Percentiles rank a stretch among this genome's conserved stretches.
These are phyloP conservation scores for Ophiocordyceps unilateralis DNA, from an alignment of 2,329 filamentous ascomycete genomes.

Conservation along the genomic window DNA sequence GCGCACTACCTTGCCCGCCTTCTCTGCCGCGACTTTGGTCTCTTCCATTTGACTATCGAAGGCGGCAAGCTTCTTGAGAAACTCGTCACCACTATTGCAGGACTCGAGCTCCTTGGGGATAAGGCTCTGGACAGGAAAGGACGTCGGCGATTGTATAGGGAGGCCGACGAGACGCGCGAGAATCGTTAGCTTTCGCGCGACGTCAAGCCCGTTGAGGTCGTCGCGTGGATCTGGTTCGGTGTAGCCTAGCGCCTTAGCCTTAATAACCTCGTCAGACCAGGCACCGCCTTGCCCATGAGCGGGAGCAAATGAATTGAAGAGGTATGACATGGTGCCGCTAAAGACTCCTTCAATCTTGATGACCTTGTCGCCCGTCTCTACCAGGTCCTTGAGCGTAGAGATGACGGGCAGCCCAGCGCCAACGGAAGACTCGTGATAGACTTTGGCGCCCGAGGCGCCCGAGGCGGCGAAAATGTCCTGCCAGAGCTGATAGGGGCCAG, in stretches of 20 bases:
- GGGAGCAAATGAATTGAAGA: slow-evolving; percentile 95
- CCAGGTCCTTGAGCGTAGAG: slow-evolving; percentile 83
- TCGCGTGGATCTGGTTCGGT: slow-evolving; percentile 79
- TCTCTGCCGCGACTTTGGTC: slow-evolving; percentile 69
- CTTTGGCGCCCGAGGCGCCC: slow-evolving; percentile 51
- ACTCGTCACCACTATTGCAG: slow-evolving; percentile 63
- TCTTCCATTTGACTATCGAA: slow-evolving; percentile 87
- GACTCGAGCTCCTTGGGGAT: slow-evolving; percentile 78
- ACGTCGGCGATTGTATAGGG: slow-evolving; percentile 63
- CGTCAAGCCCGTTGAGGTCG: slow-evolving; percentile 73
- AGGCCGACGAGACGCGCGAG: slow-evolving; percentile 74
- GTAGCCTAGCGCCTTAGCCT: slow-evolving; percentile 85
- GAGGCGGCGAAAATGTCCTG: slow-evolving; percentile 68
- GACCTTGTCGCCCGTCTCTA: slow-evolving; percentile 83
- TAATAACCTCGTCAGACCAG: slow-evolving; percentile 83
- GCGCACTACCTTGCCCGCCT: slow-evolving; percentile 77
- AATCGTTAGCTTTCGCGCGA: slow-evolving; percentile 93
- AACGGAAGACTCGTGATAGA: slow-evolving; percentile 92
- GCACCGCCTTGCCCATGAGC: slow-evolving; percentile 54
- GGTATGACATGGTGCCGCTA: slow-evolving; percentile 91
- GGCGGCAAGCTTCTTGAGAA: slow-evolving; percentile 60
- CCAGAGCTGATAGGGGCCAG: slow-evolving; percentile 65
- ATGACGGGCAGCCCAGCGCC: slow-evolving; percentile 88
- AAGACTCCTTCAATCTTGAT: slow-evolving; percentile 93
- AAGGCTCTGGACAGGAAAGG: slow-evolving; percentile 85